A percentile compares a stretch with the other conserved stretches of the same genome.
Conservation (phyloP, 345 rosid genomes). For the Dipteronia sinensis region DNA sequence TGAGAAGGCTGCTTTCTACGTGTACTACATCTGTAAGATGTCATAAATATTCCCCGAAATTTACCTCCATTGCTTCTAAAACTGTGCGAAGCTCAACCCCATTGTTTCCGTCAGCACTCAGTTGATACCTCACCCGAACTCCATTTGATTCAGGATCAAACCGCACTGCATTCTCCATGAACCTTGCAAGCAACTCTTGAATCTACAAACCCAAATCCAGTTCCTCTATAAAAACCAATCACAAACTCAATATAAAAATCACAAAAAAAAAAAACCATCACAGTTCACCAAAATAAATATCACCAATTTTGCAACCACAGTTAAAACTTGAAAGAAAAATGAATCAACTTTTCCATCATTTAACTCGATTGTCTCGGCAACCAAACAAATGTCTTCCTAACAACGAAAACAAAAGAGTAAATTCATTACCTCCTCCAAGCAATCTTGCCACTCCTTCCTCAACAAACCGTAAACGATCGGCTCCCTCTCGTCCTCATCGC, state of each 20-base stretch:
- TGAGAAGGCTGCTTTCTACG: not conserved
- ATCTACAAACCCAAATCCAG: slow-evolving; percentile 82
- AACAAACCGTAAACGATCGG: slow-evolving; percentile 72
- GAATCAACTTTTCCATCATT: slow-evolving; percentile 10
- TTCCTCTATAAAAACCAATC: slow-evolving; percentile 54
- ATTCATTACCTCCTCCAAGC: slow-evolving; percentile 77
- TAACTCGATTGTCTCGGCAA: slow-evolving; percentile 17
- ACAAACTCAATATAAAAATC: slow-evolving; percentile 43
- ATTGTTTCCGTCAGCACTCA: slow-evolving; percentile 47
- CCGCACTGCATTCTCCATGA: slow-evolving; percentile 71
- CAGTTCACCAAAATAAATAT: slow-evolving; percentile 17
- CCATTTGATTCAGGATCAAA: slow-evolving; percentile 56
- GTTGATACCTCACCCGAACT: slow-evolving; percentile 55
- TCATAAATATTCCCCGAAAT: slow-evolving; percentile 7
- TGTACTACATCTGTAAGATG: not conserved
- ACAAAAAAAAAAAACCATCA: slow-evolving; percentile 32
- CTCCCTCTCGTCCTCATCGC: slow-evolving; percentile 64
- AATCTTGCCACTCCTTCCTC: slow-evolving; percentile 73
- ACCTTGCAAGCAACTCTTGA: slow-evolving; percentile 76
- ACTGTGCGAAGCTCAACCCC: slow-evolving; percentile 60
- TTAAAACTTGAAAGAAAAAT: not conserved
- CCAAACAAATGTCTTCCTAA: slow-evolving; percentile 10
- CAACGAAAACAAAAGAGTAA: not conserved
- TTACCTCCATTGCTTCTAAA: slow-evolving; percentile 88
- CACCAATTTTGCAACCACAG: not conserved